phyloP scores from a whole-genome alignment of 202 grass and related monocot genomes.

The Zizania palustris region DNA sequence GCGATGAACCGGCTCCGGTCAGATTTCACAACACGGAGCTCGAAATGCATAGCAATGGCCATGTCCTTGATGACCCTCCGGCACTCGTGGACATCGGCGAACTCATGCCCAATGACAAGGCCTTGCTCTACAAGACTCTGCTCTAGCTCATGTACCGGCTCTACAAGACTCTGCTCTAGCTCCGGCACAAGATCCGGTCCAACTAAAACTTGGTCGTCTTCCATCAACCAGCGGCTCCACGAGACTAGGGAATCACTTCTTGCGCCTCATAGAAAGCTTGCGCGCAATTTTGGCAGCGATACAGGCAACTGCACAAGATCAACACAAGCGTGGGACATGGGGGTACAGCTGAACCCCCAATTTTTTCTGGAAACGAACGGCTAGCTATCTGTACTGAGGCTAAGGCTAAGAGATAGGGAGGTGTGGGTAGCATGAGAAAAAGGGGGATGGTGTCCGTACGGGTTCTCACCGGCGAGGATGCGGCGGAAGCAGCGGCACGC shows the following conservation, averaged over 20 bases:
- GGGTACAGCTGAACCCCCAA: not conserved
- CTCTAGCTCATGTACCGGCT: conserved; percentile 43
- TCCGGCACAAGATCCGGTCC: not conserved
- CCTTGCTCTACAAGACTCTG: conserved; percentile 57
- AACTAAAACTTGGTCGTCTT: conserved; percentile 36
- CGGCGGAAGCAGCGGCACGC: too few relatives aligned
- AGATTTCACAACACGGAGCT: conserved; percentile 91
- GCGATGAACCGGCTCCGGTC: conserved; percentile 94
- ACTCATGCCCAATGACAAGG: conserved; percentile 88
- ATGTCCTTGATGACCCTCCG: conserved; percentile 85
- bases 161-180: not conserved
- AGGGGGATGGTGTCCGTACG: too few relatives aligned
- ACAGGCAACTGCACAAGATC: conserved; percentile 36
- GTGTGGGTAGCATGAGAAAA: too few relatives aligned
- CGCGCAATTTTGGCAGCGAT: not conserved
- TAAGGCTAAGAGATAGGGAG: too few relatives aligned
- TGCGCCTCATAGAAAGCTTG: conserved; percentile 23
- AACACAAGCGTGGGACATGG: conserved; percentile 19
- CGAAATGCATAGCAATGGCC: conserved; percentile 92
- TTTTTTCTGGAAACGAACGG: too few relatives aligned
- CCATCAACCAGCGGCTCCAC: conserved; percentile 43
- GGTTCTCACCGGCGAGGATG: too few relatives aligned
- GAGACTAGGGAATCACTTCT: conserved; percentile 32
- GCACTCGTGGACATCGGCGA: conserved; percentile 78
- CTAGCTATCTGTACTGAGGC: too few relatives aligned